A percentile compares a stretch with the other conserved stretches of the same genome.
phyloP scores from a whole-genome alignment of 306 rosid species.

The Vachellia pachyceras region DNA sequence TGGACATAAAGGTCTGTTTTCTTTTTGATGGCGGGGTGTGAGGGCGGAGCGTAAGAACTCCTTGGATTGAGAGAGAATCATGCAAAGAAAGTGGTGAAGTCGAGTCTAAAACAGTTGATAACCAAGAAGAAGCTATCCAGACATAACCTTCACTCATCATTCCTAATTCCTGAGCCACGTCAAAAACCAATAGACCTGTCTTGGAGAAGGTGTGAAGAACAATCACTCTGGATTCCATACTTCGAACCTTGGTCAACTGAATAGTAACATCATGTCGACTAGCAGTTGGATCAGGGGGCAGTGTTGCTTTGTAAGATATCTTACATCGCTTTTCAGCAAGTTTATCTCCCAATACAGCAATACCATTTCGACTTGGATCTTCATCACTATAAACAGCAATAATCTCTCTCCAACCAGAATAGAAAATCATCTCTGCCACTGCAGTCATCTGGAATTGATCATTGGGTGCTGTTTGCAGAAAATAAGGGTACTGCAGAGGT shows the following conservation, averaged over 20 bases:
- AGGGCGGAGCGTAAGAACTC: conserved; percentile 3
- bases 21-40: background rate
- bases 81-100: background rate
- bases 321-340: background rate
- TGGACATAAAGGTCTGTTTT: background rate
- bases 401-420: conserved; percentile 2
- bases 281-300: background rate
- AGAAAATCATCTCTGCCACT: background rate
- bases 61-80: background rate
- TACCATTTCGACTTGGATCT: background rate
- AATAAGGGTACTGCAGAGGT: conserved; percentile 1
- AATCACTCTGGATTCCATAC: conserved; percentile 4
- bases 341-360: background rate
- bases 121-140: conserved; percentile 2
- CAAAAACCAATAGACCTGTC: background rate
- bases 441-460: conserved; percentile 2
- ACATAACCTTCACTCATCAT: background rate
- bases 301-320: conserved; percentile 1
- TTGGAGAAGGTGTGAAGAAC: background rate
- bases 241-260: background rate
- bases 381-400: background rate
- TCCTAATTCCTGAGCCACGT: background rate
- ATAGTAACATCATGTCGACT: background rate
- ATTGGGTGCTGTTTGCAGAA: conserved; percentile 3
- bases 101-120: conserved; percentile 5